A percentile compares a stretch with the other conserved stretches of the same genome.
phyloP scores from a whole-genome alignment of 1,139 yeast species.

The Yamadazyma atlantica region DNA sequence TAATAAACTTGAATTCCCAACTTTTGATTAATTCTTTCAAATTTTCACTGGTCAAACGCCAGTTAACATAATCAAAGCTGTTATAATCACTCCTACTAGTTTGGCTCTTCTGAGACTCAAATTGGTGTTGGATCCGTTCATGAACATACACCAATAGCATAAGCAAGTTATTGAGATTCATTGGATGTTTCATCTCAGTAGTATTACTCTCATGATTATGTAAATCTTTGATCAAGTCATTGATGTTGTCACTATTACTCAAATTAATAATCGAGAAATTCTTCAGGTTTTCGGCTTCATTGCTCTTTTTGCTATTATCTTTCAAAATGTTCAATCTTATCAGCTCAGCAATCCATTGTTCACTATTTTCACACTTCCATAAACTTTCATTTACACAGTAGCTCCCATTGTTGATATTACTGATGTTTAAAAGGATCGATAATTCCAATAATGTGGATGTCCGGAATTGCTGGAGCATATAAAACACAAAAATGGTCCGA shows the following conservation, averaged over 20 bases:
- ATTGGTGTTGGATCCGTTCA: constrained; percentile 61
- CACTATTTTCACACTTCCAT: constrained; percentile 61
- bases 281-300: background rate
- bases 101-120: constrained; percentile 11
- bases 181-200: constrained; percentile 15
- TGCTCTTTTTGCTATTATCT: constrained; percentile 2
- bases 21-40: constrained; percentile 54
- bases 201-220: constrained; percentile 40
- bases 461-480: constrained; percentile 68
- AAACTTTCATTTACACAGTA: constrained; percentile 68
- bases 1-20: constrained; percentile 64
- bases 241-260: constrained; percentile 57
- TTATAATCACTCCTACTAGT: constrained; percentile 16
- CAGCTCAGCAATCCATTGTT: constrained; percentile 52
- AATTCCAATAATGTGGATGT: constrained; percentile 63
- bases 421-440: constrained; percentile 53
- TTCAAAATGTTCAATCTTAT: constrained; percentile 7
- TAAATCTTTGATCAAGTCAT: constrained; percentile 48
- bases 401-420: constrained; percentile 69
- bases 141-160: constrained; percentile 71
- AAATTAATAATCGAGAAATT: constrained; percentile 40
- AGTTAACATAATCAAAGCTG: constrained; percentile 34
- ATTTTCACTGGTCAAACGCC: constrained; percentile 63
- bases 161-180: constrained; percentile 59
- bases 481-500: constrained; percentile 79